Base-by-base conservation (phyloP, 2,329 filamentous ascomycete genomes). In the Sclerotinia spermophila region DNA sequence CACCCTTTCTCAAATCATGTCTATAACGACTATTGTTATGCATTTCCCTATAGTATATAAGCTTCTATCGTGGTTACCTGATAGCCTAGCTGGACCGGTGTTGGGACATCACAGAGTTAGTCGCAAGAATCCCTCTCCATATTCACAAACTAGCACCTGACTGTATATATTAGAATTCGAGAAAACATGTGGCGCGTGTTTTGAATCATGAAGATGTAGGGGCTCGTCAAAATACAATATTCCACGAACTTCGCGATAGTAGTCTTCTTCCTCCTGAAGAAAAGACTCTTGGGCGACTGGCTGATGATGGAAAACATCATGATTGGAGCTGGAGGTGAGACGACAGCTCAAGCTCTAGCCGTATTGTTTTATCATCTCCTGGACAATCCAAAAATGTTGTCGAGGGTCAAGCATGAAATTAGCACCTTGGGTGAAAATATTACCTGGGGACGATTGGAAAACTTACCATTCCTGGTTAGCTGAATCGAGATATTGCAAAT, bases 321-420 rank as follows among this genome's bases (percentile, higher is more conserved):
- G 10, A 76, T 75, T 13, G 55, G 64, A 38, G 82, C 82, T 8
- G 82, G 81, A 5, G 80, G 79, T 27, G 78, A 81, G 53, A 83
- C 82, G 0, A 80, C 78, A 0, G 77, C 76, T 21, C 77, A 77
- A 72, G 75, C 79, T 0, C 74, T 84, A 21, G 72, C 77, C 2
- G 72, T 81, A 6, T 74, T 79, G 7, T 76, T 79, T 13, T 84
- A 78, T 74, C 72, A 81, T 76, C 73, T 84, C 2, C 79, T 81
- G n/a, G 71, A 75, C 15, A 76, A 80, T 27, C 79, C 81, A 0
- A 4, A 71, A 0, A 76, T 81, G 7, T 72, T 80, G 0, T 27
- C 66, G 2, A 76, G 72, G 10, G 71, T 85, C 7, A 77, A 75
- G 15, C 71, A 73, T 2, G 83, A 84, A 72, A 35, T 69, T n/a